These are phyloP conservation scores for Colletotrichum sp. DNA, from an alignment of 2,329 filamentous ascomycete species.

Conservation along the genomic window DNA sequence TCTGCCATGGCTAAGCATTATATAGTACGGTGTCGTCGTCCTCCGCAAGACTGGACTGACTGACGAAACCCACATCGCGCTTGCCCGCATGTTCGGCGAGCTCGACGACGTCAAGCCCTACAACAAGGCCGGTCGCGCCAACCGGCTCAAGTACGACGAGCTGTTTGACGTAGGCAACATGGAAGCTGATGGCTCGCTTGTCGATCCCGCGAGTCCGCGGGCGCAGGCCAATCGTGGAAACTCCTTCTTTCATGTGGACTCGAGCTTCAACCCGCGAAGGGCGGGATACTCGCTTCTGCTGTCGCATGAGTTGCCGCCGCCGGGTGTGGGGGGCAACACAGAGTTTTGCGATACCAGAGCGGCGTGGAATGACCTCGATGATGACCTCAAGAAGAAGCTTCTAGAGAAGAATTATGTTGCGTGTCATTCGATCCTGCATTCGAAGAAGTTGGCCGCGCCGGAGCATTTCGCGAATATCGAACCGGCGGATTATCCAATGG, in stretches of 20 bases:
- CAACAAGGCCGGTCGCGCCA: conserved; percentile 47
- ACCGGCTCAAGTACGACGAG: conserved; percentile 52
- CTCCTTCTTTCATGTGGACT: conserved; percentile 58
- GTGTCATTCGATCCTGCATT: conserved; percentile 56
- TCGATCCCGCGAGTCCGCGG: conserved; percentile 27
- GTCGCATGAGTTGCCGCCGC: conserved; percentile 53
- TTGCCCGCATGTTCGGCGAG: conserved; percentile 52
- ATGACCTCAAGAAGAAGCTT: conserved; percentile 35
- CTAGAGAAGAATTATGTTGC: conserved; percentile 47
- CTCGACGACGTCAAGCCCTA: conserved; percentile 57
- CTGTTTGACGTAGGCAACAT: conserved; percentile 65
- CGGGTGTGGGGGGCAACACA: conserved; percentile 52
- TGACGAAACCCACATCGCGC: conserved; percentile 55
- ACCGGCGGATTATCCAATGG: conserved; percentile 32
- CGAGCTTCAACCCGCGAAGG: conserved; percentile 58
- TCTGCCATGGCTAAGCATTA: not conserved
- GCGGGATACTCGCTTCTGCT: conserved; percentile 56
- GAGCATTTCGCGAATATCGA: conserved; percentile 51
- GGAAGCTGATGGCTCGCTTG: conserved; percentile 48
- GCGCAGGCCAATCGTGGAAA: conserved; percentile 40
- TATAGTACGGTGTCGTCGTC: conserved; percentile 56
- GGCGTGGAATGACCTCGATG: conserved; percentile 51
- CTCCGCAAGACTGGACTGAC: conserved; percentile 55
- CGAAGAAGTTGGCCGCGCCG: conserved; percentile 54
- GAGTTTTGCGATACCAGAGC: conserved; percentile 58